Evolutionary conservation across 2,329 filamentous ascomycete species (phyloP).

Genomic region (Stemphylium vesicarium): DNA sequence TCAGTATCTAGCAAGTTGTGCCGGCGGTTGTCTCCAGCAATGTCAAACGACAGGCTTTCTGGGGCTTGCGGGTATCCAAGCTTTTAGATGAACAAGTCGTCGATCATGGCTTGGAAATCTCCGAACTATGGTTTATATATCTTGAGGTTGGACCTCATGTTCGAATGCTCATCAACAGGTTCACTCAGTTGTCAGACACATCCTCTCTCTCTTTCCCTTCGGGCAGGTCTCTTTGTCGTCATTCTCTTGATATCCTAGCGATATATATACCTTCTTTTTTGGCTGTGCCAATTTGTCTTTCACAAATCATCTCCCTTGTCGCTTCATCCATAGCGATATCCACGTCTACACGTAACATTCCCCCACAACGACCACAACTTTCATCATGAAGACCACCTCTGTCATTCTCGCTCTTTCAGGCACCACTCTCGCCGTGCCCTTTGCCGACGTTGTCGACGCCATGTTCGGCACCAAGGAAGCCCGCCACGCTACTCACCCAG

Average conservation of each 20-base stretch:
- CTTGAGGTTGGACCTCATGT: not conserved
- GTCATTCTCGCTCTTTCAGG: conserved; percentile 32
- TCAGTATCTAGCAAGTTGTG: conserved; percentile 11
- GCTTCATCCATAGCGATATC: not conserved
- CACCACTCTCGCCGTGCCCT: conserved; percentile 26
- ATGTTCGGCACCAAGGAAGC: conserved; percentile 20
- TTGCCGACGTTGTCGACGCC: conserved; percentile 18
- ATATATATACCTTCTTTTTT: conserved; percentile 20
- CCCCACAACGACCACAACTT: not conserved
- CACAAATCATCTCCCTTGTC: not conserved
- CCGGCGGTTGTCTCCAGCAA: conserved; percentile 7
- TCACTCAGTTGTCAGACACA: conserved; percentile 8
- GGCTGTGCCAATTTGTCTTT: conserved; percentile 20
- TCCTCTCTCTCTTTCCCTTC: conserved; percentile 14
- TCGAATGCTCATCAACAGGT: conserved; percentile 13
- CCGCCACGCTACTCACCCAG: conserved; percentile 7
- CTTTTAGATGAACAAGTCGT: conserved; percentile 17
- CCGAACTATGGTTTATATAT: conserved; percentile 18
- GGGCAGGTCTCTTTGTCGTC: conserved; percentile 1
- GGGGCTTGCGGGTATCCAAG: conserved; percentile 2
- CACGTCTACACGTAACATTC: not conserved
- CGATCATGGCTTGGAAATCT: conserved; percentile 13
- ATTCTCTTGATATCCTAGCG: conserved; percentile 17
- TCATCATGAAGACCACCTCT: conserved; percentile 25
- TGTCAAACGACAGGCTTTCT: conserved; percentile 16